phyloP scores from a whole-genome alignment of 805 yeast species.

The Candida boidinii region DNA sequence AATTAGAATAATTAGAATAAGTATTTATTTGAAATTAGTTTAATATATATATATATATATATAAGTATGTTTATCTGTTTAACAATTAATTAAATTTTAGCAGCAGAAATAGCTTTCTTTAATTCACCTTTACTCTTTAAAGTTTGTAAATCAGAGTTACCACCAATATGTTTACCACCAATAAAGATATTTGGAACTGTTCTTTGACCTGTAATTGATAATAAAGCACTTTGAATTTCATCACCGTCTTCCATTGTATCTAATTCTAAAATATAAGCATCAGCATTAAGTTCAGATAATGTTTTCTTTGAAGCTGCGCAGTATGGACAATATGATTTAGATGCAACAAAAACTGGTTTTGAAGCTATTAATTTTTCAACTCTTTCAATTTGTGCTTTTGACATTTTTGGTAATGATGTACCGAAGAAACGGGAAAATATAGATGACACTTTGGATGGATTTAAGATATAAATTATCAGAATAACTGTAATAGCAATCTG shows the following conservation, averaged over 20 bases:
- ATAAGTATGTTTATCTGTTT: too few species aligned
- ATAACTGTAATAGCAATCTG: background rate
- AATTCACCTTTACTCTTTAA: constrained; percentile 58
- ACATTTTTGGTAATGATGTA: constrained; percentile 30
- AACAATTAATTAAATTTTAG: too few species aligned
- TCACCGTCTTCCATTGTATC: constrained; percentile 57
- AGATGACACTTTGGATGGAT: background rate
- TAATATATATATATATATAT: too few species aligned
- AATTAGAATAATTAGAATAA: background rate
- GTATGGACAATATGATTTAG: constrained; percentile 70
- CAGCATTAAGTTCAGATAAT: constrained; percentile 27
- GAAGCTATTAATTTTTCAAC: constrained; percentile 57
- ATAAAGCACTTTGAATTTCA: constrained; percentile 73
- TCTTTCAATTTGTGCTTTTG: constrained; percentile 45
- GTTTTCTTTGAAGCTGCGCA: constrained; percentile 44
- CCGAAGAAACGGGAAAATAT: constrained; percentile 1
- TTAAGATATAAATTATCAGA: background rate
- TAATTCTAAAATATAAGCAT: constrained; percentile 48
- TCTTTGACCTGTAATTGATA: constrained; percentile 75
- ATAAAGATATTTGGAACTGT: constrained; percentile 93
- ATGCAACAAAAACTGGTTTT: constrained; percentile 71
- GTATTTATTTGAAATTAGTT: background rate
- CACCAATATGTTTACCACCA: constrained; percentile 90
- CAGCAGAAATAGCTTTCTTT: constrained; percentile 6
- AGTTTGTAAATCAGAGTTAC: constrained; percentile 81